These are phyloP conservation scores for Candida succiphila DNA, from an alignment of 805 yeast genomes.

Conservation along the genomic window DNA sequence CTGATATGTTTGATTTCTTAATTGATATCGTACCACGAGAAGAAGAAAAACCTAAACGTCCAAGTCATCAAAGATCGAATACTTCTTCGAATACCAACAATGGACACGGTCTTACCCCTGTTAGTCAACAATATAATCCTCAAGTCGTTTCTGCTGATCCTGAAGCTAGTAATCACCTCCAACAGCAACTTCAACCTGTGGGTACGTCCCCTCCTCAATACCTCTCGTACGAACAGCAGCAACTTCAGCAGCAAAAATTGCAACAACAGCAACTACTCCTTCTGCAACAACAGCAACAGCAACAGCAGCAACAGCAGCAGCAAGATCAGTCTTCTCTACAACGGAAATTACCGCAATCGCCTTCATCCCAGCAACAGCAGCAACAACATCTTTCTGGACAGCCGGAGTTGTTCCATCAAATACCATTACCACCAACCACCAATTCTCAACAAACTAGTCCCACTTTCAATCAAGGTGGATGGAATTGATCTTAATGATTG, in stretches of 20 bases:
- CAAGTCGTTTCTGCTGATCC: conserved; percentile 6
- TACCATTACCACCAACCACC: background rate
- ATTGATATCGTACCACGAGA: conserved; percentile 95
- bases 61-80: no score
- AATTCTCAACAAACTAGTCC: no score
- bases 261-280: conserved; percentile 12
- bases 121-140: background rate
- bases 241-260: conserved; percentile 4
- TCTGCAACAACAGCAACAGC: conserved; percentile 16
- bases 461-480: no score
- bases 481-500: no score
- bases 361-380: conserved; percentile 2
- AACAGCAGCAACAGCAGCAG: conserved; percentile 7
- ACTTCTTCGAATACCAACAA: no score
- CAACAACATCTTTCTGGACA: conserved; percentile 1
- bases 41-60: conserved; percentile 48
- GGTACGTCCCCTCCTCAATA: no score
- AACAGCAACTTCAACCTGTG: background rate
- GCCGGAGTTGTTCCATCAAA: background rate
- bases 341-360: conserved; percentile 1
- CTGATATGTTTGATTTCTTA: conserved; percentile 95
- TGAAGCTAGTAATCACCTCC: background rate
- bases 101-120: conserved; percentile 1
- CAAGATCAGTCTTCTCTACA: conserved; percentile 1
- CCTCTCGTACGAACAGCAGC: conserved; percentile 1